Base-by-base conservation (phyloP, 2,329 filamentous ascomycete genomes). In the Lasiodiplodia sp. region DNA sequence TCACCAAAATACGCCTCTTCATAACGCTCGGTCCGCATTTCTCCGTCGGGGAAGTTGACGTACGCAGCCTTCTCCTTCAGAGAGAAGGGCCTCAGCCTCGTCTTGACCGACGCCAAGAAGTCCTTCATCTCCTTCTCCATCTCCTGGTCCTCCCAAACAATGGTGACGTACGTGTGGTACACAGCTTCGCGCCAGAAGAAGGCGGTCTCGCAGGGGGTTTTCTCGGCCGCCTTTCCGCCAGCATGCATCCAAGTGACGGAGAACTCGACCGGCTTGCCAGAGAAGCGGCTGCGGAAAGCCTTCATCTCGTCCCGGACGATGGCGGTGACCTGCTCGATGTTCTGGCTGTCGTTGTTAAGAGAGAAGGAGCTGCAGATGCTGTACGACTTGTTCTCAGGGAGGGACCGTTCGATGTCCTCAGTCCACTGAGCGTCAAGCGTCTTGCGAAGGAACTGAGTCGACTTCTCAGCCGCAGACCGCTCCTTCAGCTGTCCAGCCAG, bases 1-100 rank as follows among this genome's bases (percentile, higher is more conserved):
- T 68, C 65, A 1, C 78, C 78, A 44, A 73, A 80, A 67, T 79
- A 79, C 4, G 74, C 73, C 60, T n/a, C 69, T n/a, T 78, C 75
- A 38, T 76, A 70, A 0, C 12, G 40, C 4, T 44, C 14, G 1
- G 31, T 11, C 28, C 25, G 21, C 5, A 73, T 2, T 0, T 62
- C 63, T 0, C 44, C 28, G 66, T 79, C 75, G 0, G 78, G 47
- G 47, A 80, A 80, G 60, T 78, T 77, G 65, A 79, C 44, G 25
- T 75, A 79, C 3, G 72, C 68, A 0, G 76, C 78, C 6, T 69
- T 58, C 2, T 66, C 52, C 0, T 60, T 68, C 10, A 78, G 53
- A 0, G 78, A 75, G 23, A 70, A 69, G 0, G 67, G 57, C 11
- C 68, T 68, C 18, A 80, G 16, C 2, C 53, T 68, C 11, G 70